These are phyloP conservation scores for Suillus alpinus DNA, from an alignment of 768 basidiomycete genomes.

Conservation along the genomic window DNA sequence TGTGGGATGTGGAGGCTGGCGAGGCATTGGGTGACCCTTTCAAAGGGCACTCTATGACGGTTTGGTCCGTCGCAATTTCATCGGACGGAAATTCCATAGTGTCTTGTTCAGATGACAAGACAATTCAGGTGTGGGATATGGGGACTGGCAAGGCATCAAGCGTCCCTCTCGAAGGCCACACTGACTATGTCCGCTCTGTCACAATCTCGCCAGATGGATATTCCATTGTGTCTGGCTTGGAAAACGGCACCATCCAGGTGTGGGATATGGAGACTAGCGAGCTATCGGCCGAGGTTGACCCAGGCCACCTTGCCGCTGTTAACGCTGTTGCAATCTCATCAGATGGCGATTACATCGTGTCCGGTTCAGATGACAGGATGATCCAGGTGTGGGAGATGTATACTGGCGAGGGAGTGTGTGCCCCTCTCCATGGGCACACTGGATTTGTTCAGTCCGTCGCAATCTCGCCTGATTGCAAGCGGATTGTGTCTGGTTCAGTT, in stretches of 20 bases:
- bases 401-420: not conserved
- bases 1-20: conserved; percentile 7
- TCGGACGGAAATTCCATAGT: not conserved
- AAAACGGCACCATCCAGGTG: not conserved
- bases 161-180: not conserved
- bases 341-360: not conserved
- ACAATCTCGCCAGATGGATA: conserved; percentile 3
- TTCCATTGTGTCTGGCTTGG: not conserved
- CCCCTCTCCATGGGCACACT: conserved; percentile 2
- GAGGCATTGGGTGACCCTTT: conserved; percentile 16
- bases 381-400: not conserved
- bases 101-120: not conserved
- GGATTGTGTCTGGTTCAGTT: not conserved
- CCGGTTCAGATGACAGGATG: not conserved
- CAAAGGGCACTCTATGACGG: not conserved
- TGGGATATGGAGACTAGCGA: not conserved
- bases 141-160: not conserved
- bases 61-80: not conserved
- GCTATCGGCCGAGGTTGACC: too few relatives aligned
- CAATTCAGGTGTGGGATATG: conserved; percentile 11
- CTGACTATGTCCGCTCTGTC: not conserved
- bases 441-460: conserved; percentile 7
- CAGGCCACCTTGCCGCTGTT: too few relatives aligned
- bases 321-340: not conserved
- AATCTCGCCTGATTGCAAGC: conserved; percentile 9